Conservation (phyloP, 2,329 filamentous ascomycete species). For the Lachnellula suecica region DNA sequence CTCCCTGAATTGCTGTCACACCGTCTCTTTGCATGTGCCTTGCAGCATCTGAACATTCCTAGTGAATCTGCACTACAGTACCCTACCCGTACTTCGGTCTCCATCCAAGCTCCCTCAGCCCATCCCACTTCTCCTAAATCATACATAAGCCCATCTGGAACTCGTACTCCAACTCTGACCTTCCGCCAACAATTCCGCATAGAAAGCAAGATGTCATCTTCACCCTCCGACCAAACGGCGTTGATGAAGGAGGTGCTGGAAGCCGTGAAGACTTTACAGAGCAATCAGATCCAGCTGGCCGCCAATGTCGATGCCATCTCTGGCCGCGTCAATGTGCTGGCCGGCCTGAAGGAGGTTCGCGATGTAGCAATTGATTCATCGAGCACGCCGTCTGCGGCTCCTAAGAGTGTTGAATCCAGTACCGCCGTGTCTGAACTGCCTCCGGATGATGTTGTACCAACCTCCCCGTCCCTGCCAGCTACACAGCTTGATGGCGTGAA, state of each 20-base stretch:
- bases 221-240: conserved; percentile 24
- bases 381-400: neutral
- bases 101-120: neutral
- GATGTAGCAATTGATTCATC: conserved; percentile 41
- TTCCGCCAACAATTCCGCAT: conserved; percentile 1
- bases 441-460: conserved; percentile 29
- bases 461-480: conserved; percentile 31
- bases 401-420: conserved; percentile 13
- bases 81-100: neutral
- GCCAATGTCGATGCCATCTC: conserved; percentile 59
- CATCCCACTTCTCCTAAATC: neutral
- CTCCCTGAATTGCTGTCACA: too few species aligned
- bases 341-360: conserved; percentile 55
- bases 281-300: conserved; percentile 54
- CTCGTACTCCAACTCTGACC: too few species aligned
- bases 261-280: conserved; percentile 52
- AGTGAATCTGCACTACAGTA: too few species aligned
- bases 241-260: conserved; percentile 55
- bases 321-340: conserved; percentile 59
- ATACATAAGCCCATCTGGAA: neutral
- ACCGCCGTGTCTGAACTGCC: conserved; percentile 12
- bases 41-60: too few species aligned
- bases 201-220: conserved; percentile 20
- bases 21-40: too few species aligned
- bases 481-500: conserved; percentile 21